These are phyloP conservation scores for Ormosia semicastrata DNA, from an alignment of 306 rosid species.

Conservation along the genomic window DNA sequence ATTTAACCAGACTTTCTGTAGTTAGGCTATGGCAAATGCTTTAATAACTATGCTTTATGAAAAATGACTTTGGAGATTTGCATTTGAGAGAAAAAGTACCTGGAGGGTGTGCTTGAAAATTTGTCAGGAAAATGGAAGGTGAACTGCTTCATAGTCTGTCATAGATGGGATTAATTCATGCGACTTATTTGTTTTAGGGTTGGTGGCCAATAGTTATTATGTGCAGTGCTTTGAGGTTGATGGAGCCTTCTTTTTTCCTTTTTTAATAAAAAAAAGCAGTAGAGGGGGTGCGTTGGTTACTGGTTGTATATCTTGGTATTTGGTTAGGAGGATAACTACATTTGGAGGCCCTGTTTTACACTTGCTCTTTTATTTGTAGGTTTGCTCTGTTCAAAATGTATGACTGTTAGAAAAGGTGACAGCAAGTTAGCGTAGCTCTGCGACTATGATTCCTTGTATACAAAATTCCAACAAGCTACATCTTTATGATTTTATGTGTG, in stretches of 20 bases:
- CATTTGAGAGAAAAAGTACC: not conserved
- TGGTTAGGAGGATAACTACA: not conserved
- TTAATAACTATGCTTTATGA: not conserved
- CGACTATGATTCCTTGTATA: not conserved
- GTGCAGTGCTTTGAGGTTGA: not conserved
- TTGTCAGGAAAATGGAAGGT: not conserved
- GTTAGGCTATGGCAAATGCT: not conserved
- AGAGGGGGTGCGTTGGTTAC: not conserved
- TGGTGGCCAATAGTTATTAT: not conserved
- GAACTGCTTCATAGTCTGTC: not conserved
- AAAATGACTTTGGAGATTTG: not conserved
- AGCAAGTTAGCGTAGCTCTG: not conserved
- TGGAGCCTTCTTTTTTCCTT: not conserved
- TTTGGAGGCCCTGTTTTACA: not conserved
- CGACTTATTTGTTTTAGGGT: not conserved
- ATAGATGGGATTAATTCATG: not conserved
- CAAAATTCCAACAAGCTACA: not conserved
- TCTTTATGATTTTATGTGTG: not conserved
- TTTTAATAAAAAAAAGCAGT: not conserved
- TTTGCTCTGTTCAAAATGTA: not conserved
- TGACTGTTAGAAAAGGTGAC: not conserved
- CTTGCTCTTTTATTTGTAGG: not conserved
- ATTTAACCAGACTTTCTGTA: not conserved
- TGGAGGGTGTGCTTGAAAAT: not conserved
- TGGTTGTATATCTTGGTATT: slow-evolving; percentile 1